These are phyloP conservation scores for Lactarius vividus DNA, from an alignment of 768 basidiomycete species.

Conservation along the genomic window DNA sequence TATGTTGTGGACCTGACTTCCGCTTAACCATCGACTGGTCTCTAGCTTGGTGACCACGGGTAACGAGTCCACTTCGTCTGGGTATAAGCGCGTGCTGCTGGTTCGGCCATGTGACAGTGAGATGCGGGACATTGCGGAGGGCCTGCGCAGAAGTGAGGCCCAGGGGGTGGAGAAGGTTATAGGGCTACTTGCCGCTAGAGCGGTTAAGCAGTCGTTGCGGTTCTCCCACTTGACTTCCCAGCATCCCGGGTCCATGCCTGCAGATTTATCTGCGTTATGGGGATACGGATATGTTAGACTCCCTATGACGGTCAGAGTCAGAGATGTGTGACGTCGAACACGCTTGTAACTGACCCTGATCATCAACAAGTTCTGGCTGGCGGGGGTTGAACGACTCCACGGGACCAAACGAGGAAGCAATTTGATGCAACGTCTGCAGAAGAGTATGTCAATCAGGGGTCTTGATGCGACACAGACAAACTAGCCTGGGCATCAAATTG, in stretches of 20 bases:
- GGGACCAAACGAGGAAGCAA: conserved; percentile 60
- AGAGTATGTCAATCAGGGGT: conserved; percentile 3
- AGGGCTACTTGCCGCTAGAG: conserved; percentile 55
- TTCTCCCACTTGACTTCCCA: conserved; percentile 82
- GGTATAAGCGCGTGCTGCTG: conserved; percentile 39
- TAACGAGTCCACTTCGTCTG: conserved; percentile 11
- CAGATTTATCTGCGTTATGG: conserved; percentile 54
- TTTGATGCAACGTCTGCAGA: conserved; percentile 47
- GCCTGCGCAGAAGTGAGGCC: conserved; percentile 42
- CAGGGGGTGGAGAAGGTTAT: not conserved
- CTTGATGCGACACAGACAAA: conserved; percentile 11
- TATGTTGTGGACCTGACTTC: conserved; percentile 6
- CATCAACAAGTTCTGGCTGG: conserved; percentile 18
- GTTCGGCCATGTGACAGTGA: conserved; percentile 81
- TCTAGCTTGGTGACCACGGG: conserved; percentile 14
- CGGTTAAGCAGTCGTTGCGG: conserved; percentile 70
- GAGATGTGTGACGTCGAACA: not conserved
- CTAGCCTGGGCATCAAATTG: conserved; percentile 57
- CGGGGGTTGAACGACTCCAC: conserved; percentile 54
- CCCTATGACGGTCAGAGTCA: not conserved
- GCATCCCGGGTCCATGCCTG: conserved; percentile 55
- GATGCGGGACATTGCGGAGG: conserved; percentile 63
- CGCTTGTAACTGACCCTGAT: conserved; percentile 15
- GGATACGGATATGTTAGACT: conserved; percentile 34
- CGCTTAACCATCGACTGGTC: conserved; percentile 1